Evolutionary conservation across 2,329 filamentous ascomycete genomes (phyloP), one percentile per base, ranked within the genome.

Genomic region (Lojkania enalia): DNA sequence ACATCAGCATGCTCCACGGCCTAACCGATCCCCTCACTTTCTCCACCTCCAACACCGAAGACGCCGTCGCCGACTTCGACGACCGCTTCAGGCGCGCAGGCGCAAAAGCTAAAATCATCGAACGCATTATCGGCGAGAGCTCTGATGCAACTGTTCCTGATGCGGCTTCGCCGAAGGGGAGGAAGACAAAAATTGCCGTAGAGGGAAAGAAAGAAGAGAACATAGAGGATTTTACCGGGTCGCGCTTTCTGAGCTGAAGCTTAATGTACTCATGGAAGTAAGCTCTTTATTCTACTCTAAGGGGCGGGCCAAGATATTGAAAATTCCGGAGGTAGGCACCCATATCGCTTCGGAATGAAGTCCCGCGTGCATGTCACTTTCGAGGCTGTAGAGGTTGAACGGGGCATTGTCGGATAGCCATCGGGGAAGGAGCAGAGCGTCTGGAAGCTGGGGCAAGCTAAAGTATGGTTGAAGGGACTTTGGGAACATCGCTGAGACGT

Each of bases 11-110:
- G 5, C 76, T 97, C 7, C 85, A 90, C 50, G 85, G 86, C 18
- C 76, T 96, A 12, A 84, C 90, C 2, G 90, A 96, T 66, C 85
- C 86, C 0, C 83, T 84, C 4, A 92, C 84, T 1, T 71, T 96
- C 32, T 84, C 85, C 13, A 91, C 85, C 15, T 79, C 85, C 47
- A 99, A 99, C 64, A 86, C 82, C 3, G 92, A 97, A 64, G 89
- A 95, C 35, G 85, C 86, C 0, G 90, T 99, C 16, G 86, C 87
- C 39, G 91, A 96, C 60, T 91, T 95, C 61, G 94, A 99, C 61
- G 89, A 96, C 66, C 79, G 91, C 11, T 65, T 95, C 29, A 94
- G 91, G 71, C 82, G 88, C 52, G 92, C 90, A 3, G 81, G 84
- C 56, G 87, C 87, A 2, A 96, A 96, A 67, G 81, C 82, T 1